Conservation (phyloP, 257 asterid species). For the Coffea canephora region DNA sequence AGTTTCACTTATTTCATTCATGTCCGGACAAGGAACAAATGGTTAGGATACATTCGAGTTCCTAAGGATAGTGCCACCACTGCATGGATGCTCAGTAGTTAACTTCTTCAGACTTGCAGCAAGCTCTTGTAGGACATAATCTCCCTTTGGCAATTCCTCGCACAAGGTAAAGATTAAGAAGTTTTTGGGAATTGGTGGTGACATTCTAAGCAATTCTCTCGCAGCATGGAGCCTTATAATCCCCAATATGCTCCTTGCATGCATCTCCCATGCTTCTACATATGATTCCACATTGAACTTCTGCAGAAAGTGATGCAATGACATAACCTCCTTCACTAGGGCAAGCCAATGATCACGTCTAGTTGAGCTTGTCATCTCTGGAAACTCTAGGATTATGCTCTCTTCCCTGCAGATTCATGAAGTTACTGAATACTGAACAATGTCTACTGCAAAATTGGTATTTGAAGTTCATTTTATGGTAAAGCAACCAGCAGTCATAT, state of each 20-base stretch:
- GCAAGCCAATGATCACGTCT: slow-evolving; percentile 94
- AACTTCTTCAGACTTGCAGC: slow-evolving; percentile 50
- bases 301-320: slow-evolving; percentile 56
- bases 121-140: slow-evolving; percentile 63
- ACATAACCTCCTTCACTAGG: slow-evolving; percentile 64
- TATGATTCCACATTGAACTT: slow-evolving; percentile 51
- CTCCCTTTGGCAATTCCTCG: slow-evolving; percentile 85
- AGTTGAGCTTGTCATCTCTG: slow-evolving; percentile 90
- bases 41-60: slow-evolving; percentile 53
- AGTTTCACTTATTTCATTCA: slow-evolving; percentile 21
- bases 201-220: slow-evolving; percentile 86
- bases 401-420: slow-evolving; percentile 48
- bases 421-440: background rate
- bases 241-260: slow-evolving; percentile 73
- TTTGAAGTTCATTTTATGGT: background rate
- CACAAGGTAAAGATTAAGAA: slow-evolving; percentile 65
- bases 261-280: slow-evolving; percentile 66
- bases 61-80: slow-evolving; percentile 75
- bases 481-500: background rate
- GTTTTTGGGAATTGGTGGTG: slow-evolving; percentile 72
- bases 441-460: background rate
- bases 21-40: slow-evolving; percentile 26
- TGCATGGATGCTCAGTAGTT: slow-evolving; percentile 55
- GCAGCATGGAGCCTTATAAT: slow-evolving; percentile 87
- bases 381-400: slow-evolving; percentile 69